These are phyloP conservation scores for Leccinellum rugosiceps DNA, from an alignment of 768 basidiomycete species.

Conservation along the genomic window DNA sequence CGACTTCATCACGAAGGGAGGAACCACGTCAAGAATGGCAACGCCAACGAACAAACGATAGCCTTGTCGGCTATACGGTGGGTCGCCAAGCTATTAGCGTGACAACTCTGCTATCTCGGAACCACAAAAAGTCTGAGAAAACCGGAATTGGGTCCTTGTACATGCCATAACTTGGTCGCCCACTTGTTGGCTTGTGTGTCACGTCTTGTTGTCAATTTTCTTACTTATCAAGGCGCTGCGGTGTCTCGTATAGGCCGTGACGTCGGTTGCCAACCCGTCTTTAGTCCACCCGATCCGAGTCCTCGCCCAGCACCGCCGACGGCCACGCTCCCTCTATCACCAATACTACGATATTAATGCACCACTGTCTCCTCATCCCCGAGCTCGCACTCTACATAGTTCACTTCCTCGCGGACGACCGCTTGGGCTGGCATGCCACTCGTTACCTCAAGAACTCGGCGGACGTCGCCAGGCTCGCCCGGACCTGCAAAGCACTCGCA, in stretches of 20 bases:
- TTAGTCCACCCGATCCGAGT: neutral
- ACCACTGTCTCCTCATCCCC: slow-evolving; percentile 28
- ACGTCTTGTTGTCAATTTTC: neutral
- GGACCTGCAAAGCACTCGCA: slow-evolving; percentile 27
- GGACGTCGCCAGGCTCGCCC: slow-evolving; percentile 27
- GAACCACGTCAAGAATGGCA: neutral
- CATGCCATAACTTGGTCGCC: neutral
- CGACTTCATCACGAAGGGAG: neutral
- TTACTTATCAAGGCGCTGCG: neutral
- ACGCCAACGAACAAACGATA: neutral
- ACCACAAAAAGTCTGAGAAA: slow-evolving; percentile 14
- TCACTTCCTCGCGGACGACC: slow-evolving; percentile 22
- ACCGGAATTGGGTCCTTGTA: slow-evolving; percentile 1
- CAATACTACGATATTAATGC: slow-evolving; percentile 17
- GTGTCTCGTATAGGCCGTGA: neutral
- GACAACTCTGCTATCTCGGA: neutral
- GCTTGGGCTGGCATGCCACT: slow-evolving; percentile 11
- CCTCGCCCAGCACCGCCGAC: neutral
- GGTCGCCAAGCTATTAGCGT: neutral
- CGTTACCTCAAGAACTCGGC: slow-evolving; percentile 18
- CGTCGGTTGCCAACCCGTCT: neutral
- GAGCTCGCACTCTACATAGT: slow-evolving; percentile 27
- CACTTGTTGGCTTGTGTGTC: neutral
- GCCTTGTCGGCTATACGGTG: neutral
- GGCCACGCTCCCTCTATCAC: neutral